A percentile compares a stretch with the other conserved stretches of the same genome.
These are phyloP conservation scores for Psidium friedrichsthalianum DNA, from an alignment of 345 rosid species.

Conservation along the genomic window DNA sequence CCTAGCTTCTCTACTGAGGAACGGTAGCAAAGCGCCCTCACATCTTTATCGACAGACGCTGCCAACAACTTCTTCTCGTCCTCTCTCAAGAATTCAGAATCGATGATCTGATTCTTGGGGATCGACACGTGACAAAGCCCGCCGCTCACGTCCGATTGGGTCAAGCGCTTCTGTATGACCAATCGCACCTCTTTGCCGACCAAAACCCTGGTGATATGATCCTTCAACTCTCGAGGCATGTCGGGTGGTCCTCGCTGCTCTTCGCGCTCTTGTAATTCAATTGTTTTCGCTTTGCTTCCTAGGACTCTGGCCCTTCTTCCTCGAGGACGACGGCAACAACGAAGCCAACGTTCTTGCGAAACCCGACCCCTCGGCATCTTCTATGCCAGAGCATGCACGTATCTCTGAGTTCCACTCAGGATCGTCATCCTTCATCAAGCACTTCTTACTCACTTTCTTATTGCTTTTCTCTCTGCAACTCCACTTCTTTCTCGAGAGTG, in stretches of 20 bases:
- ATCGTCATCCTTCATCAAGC: not conserved
- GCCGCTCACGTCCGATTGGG: not conserved
- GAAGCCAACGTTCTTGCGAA: not conserved
- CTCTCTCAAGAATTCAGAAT: not conserved
- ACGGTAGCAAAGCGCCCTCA: not conserved
- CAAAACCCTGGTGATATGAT: not conserved
- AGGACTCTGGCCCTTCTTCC: not conserved
- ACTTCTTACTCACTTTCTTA: not conserved
- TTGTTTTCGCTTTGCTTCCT: not conserved
- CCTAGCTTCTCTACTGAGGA: not conserved
- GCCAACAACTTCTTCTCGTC: not conserved
- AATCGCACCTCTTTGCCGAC: not conserved
- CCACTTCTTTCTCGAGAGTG: not conserved
- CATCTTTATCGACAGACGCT: not conserved
- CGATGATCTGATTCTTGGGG: not conserved
- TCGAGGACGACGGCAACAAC: not conserved
- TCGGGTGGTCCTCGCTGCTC: not conserved
- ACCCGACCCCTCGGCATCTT: not conserved
- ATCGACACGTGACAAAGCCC: not conserved
- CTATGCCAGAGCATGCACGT: not conserved
- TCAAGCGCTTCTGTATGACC: not conserved
- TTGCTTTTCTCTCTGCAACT: not conserved
- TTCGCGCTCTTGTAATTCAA: not conserved
- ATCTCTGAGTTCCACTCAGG: not conserved
- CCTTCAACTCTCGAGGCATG: not conserved